These are phyloP conservation scores for Leccinum olivaceopallidum DNA, from an alignment of 768 basidiomycete species.

Conservation along the genomic window DNA sequence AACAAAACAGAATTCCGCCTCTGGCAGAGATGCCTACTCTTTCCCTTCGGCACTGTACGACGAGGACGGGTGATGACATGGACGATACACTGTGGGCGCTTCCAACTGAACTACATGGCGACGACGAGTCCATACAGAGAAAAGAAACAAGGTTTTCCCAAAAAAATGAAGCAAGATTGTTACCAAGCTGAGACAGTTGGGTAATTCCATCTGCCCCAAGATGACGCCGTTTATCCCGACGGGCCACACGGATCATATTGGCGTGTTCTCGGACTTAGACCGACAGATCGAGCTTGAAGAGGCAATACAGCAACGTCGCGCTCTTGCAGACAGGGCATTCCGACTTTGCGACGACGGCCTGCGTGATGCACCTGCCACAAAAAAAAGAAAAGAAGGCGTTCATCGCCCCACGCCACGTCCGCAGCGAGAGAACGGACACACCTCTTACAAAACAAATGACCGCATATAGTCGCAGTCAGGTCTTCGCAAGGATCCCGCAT, in stretches of 20 bases:
- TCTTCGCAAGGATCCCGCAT: conserved; percentile 48
- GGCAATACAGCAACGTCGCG: conserved; percentile 53
- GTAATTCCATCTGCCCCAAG: neutral
- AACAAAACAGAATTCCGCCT: too few species aligned
- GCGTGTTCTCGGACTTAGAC: conserved; percentile 6
- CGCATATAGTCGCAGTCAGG: conserved; percentile 60
- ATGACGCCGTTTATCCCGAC: neutral
- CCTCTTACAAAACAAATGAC: conserved; percentile 62
- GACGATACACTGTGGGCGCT: neutral
- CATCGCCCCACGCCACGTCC: neutral
- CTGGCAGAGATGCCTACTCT: too few species aligned
- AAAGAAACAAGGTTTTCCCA: neutral
- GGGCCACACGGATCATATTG: neutral
- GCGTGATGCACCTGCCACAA: conserved; percentile 50
- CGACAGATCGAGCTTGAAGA: conserved; percentile 51
- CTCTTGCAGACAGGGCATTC: conserved; percentile 54
- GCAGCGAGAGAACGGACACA: conserved; percentile 25
- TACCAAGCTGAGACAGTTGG: neutral
- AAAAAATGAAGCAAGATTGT: neutral
- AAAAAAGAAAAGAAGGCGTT: neutral
- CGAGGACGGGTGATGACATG: neutral
- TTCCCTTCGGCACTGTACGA: neutral
- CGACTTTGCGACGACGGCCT: conserved; percentile 44
- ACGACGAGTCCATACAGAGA: neutral
- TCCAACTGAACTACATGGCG: neutral